Percentiles rank a stretch among this genome's conserved stretches.
These are phyloP conservation scores for Fusarium odoratissimum DNA, from an alignment of 2,329 filamentous ascomycete species.

Conservation along the genomic window DNA sequence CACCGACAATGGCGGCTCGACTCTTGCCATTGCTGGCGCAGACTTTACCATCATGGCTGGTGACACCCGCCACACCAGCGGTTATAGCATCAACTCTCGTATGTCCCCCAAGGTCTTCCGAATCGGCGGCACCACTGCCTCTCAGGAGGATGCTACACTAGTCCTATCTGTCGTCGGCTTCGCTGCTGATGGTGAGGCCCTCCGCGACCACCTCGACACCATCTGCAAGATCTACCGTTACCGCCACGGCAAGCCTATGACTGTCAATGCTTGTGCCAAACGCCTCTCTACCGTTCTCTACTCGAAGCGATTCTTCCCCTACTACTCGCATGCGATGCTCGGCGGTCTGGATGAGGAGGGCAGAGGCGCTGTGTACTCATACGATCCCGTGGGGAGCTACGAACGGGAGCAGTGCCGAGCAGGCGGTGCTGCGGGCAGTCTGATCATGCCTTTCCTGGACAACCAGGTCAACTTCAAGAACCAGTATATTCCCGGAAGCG, in stretches of 20 bases:
- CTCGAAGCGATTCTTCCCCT: slow-evolving; percentile 98
- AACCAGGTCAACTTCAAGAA: slow-evolving; percentile 99
- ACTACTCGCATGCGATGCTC: slow-evolving; percentile 95
- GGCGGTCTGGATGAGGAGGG: slow-evolving; percentile 95
- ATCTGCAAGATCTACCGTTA: slow-evolving; percentile 99
- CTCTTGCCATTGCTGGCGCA: slow-evolving; percentile 90
- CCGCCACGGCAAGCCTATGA: slow-evolving; percentile 97
- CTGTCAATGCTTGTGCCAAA: slow-evolving; percentile 92
- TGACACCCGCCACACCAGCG: slow-evolving; percentile 94
- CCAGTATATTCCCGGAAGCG: slow-evolving; percentile 90
- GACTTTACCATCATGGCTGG: slow-evolving; percentile 97
- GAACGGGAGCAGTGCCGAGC: slow-evolving; percentile 96
- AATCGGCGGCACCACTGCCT: slow-evolving; percentile 90
- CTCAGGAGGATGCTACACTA: slow-evolving; percentile 86
- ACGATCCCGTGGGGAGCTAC: slow-evolving; percentile 97
- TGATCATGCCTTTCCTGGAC: slow-evolving; percentile 99
- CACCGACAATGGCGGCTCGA: slow-evolving; percentile 97
- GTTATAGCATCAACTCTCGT: slow-evolving; percentile 99
- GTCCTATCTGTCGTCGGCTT: slow-evolving; percentile 96
- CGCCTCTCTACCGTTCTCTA: slow-evolving; percentile 95
- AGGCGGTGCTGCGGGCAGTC: slow-evolving; percentile 87
- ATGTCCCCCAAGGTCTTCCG: slow-evolving; percentile 97
- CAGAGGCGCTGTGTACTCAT: slow-evolving; percentile 93
- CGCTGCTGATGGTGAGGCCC: slow-evolving; percentile 90
- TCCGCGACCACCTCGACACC: slow-evolving; percentile 93